Base-by-base conservation (phyloP, 768 basidiomycete species). In the Chalciporus piperatus region DNA sequence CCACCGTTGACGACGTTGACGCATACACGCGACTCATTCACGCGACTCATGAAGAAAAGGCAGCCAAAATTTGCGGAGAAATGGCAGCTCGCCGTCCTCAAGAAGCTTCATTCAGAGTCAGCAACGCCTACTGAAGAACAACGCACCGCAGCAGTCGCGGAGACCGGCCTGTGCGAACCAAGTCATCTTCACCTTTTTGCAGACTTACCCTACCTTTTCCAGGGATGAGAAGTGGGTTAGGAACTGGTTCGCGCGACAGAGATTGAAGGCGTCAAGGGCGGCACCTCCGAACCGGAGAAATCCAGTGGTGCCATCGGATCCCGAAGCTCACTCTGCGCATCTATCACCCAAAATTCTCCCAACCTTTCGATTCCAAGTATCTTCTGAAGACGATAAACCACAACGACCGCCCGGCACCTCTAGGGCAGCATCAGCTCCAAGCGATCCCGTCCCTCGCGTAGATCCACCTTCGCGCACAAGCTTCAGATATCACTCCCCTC, bases 21-120 rank as follows among this genome's bases (percentile, higher is more conserved):
- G n/a, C n/a, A n/a, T n/a, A n/a, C n/a, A n/a, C n/a, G n/a, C n/a
- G 25, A 25, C 25, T 25, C 25, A 25, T 25, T 25, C 28, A 45
- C 32, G 8, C 37, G 17, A 8, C 47, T 16, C 11, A 12, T 48
- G 16, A 46, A 50, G 48, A 47, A 30, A 48, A 54, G 51, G 41
- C 50, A 43, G 27, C 7, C 27, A 27, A 27, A 6, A 27, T 4
- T 27, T 37, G 68, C 67, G 27, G 51, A 58, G 23, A 52, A 58
- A 16, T 70, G 66, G 67, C 67, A 68, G 39, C 57, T 70, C 14
- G 60, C 51, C 42, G 48, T 70, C 1, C 67, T 68, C 42, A 69
- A 41, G 41, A 60, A 52, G n/a, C 55, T 69, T 13, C 52, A 57
- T 8, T 46, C 57, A 42, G 52, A 55, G 52, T 55, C 62, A 6